Conservation (phyloP, 2,329 filamentous ascomycete genomes). For the Xylaria sp. region DNA sequence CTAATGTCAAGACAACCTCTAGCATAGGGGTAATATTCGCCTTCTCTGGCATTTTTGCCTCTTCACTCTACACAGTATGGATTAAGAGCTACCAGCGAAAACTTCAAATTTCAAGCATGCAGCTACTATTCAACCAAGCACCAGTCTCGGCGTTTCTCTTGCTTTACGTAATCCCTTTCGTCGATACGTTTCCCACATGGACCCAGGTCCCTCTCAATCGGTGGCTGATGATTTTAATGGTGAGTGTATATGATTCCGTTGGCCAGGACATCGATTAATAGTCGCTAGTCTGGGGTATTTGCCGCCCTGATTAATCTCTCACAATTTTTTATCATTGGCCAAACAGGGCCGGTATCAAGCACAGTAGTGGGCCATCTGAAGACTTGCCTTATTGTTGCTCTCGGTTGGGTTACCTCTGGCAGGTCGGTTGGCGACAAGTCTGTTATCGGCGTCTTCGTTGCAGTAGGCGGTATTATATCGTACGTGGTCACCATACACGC, state of each 20-base stretch:
- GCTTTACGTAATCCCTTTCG: constrained; percentile 73
- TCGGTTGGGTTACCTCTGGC: constrained; percentile 69
- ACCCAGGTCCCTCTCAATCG: constrained; percentile 60
- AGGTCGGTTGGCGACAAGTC: constrained; percentile 67
- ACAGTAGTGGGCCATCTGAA: constrained; percentile 75
- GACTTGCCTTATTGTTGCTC: constrained; percentile 72
- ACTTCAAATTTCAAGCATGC: constrained; percentile 74
- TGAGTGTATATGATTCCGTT: constrained; percentile 49
- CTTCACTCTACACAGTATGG: constrained; percentile 76
- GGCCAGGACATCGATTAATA: constrained; percentile 39
- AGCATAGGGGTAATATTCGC: constrained; percentile 72
- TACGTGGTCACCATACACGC: constrained; percentile 52
- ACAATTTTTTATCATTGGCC: constrained; percentile 71
- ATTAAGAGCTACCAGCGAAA: constrained; percentile 73
- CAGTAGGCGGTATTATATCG: constrained; percentile 67
- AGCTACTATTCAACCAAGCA: constrained; percentile 75
- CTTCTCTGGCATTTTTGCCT: constrained; percentile 71
- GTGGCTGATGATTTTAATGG: constrained; percentile 70
- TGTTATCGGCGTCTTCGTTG: constrained; percentile 65
- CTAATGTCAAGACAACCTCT: constrained; percentile 65
- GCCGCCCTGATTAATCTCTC: constrained; percentile 74
- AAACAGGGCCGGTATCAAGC: constrained; percentile 71
- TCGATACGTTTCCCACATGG: constrained; percentile 71
- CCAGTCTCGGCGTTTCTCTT: constrained; percentile 71
- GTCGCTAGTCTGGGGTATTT: constrained; percentile 66